Conservation (phyloP, 257 asterid species). For the Knoxia roxburghii region DNA sequence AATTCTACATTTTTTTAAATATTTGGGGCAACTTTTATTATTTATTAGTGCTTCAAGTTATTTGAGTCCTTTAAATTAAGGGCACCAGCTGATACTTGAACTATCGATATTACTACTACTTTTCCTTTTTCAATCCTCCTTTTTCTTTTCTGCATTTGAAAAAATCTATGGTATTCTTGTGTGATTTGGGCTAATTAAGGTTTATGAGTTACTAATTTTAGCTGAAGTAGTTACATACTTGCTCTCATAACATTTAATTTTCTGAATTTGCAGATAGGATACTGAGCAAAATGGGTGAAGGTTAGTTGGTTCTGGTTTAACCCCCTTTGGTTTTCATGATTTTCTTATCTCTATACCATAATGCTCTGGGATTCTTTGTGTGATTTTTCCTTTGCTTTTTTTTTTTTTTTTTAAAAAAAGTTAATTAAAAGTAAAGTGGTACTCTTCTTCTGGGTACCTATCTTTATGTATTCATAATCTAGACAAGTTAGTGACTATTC, state of each 20-base stretch:
- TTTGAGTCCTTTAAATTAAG: neutral
- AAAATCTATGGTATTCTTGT: neutral
- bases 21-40: neutral
- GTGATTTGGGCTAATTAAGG: neutral
- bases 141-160: neutral
- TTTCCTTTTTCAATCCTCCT: too few species aligned
- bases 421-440: neutral
- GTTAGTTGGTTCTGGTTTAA: slow-evolving; percentile 37
- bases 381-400: slow-evolving; percentile 3
- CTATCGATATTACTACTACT: neutral
- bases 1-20: neutral
- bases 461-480: neutral
- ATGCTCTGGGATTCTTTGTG: neutral
- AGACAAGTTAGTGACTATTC: slow-evolving; percentile 10
- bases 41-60: neutral
- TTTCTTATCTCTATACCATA: neutral
- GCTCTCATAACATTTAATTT: slow-evolving; percentile 19
- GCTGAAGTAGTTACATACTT: neutral
- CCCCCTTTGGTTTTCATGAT: neutral
- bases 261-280: slow-evolving; percentile 57
- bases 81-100: neutral
- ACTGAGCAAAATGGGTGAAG: slow-evolving; percentile 88
- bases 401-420: neutral
- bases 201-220: neutral
- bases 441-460: neutral